A percentile compares a stretch with the other conserved stretches of the same genome.
Evolutionary conservation across 1,284 basidiomycete genomes (phyloP).

Genomic region (Apiotrichum mycotoxinovorans): DNA sequence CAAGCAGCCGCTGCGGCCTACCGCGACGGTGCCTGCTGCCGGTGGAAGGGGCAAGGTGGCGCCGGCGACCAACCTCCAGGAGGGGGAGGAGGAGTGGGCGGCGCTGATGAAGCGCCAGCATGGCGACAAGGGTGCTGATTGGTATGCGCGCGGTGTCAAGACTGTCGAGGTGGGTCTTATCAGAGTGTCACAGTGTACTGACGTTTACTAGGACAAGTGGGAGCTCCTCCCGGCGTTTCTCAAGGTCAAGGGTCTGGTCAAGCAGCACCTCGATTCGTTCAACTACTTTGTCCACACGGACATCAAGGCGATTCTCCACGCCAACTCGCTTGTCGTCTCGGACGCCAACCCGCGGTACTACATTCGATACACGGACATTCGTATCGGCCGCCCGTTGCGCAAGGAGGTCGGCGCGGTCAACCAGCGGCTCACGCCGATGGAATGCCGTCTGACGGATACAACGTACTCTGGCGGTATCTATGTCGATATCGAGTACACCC

Average conservation of each 20-base stretch:
- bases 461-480: conserved; percentile 93
- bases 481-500: conserved; percentile 93
- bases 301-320: conserved; percentile 92
- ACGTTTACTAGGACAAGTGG: conserved; percentile 89
- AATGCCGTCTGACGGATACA: conserved; percentile 93
- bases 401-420: conserved; percentile 64
- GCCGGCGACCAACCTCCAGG: conserved; percentile 18
- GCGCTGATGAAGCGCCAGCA: conserved; percentile 45
- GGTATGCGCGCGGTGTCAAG: conserved; percentile 54
- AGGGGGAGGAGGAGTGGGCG: conserved; percentile 46
- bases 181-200: not conserved
- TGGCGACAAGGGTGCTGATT: conserved; percentile 33
- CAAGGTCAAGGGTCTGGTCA: conserved; percentile 95
- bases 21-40: conserved; percentile 2
- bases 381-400: conserved; percentile 84
- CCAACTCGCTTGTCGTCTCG: conserved; percentile 88
- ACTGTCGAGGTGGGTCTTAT: conserved; percentile 51
- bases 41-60: not conserved
- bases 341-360: conserved; percentile 97
- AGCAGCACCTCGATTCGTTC: conserved; percentile 99
- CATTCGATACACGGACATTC: conserved; percentile 95
- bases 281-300: conserved; percentile 99
- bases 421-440: conserved; percentile 86
- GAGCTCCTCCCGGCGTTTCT: conserved; percentile 89
- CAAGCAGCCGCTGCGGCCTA: conserved; percentile 25